Percentiles rank a stretch among this genome's conserved stretches.
phyloP scores from a whole-genome alignment of 2,329 filamentous ascomycete genomes.

The Neopestalotiopsis sp. region DNA sequence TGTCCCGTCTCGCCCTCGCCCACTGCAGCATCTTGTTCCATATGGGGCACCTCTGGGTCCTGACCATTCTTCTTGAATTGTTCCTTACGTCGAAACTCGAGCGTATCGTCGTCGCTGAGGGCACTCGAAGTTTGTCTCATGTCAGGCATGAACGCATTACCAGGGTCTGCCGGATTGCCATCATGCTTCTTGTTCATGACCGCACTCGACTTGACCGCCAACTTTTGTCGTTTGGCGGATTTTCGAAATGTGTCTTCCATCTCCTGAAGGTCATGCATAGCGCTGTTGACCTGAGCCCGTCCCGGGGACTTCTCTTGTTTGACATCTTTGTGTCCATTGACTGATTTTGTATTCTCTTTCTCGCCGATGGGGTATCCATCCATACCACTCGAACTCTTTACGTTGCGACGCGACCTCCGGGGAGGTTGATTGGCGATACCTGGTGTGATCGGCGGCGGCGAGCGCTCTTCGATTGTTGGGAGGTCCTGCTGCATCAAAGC shows the following conservation, averaged over 20 bases:
- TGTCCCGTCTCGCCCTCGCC: conserved; percentile 20
- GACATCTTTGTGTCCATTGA: not conserved
- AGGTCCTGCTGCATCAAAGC: conserved; percentile 23
- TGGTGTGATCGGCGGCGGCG: not conserved
- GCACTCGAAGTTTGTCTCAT: conserved; percentile 21
- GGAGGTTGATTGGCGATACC: conserved; percentile 3
- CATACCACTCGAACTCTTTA: not conserved
- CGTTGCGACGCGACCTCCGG: conserved; percentile 20
- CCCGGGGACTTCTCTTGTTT: conserved; percentile 22
- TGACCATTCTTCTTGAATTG: conserved; percentile 7
- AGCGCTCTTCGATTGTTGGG: conserved; percentile 19
- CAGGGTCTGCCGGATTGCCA: conserved; percentile 35
- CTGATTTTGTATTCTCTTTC: not conserved
- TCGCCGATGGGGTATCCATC: not conserved
- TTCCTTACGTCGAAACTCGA: conserved; percentile 1
- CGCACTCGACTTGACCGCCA: conserved; percentile 50
- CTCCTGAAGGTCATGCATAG: conserved; percentile 51
- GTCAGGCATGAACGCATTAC: conserved; percentile 38
- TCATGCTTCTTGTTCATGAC: conserved; percentile 23
- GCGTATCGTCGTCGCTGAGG: conserved; percentile 10
- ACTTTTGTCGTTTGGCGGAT: conserved; percentile 51
- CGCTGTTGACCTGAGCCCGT: conserved; percentile 41
- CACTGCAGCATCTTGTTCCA: not conserved
- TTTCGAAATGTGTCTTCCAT: conserved; percentile 55
- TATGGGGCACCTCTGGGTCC: not conserved